Evolutionary conservation across 345 rosid species (phyloP), one percentile per base, ranked within the genome.

Genomic region (Bretschneidera sinensis): DNA sequence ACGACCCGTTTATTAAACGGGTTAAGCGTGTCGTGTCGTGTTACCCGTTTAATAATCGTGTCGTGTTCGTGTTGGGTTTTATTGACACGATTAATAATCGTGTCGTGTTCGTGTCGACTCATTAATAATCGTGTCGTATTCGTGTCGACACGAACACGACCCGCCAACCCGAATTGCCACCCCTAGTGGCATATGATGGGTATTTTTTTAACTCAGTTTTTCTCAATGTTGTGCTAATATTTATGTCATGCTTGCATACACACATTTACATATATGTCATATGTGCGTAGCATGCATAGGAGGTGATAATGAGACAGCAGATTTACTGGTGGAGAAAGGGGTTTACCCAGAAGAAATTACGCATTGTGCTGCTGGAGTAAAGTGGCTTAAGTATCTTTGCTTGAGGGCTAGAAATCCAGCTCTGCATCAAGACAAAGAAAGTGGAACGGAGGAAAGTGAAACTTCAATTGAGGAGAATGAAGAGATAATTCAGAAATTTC

Each of bases 281-380:
- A n/a, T 28, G 33, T 28, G 33, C 33, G 5, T 8, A 28, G n/a
- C 8, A 28, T 28, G 33, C 8, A 28, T 8, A 6, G 94, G 97
- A 68, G 94, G 98, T 0, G 98, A 92, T 53, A 61, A 84, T 9
- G 71, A 79, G 60, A 92, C 97, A 0, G 94, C 91, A 11, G 81
- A 87, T 59, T 71, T 92, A 62, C 71, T 82, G 60, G n/a, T n/a
- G n/a, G 91, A 87, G 84, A 82, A 17, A 0, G 84, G 85, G 55
- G 71, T 92, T 43, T 89, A 92, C 72, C 98, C 96, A 4, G 94
- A 89, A 67, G 96, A 89, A 74, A 84, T 89, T 57, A 87, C 97
- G 43, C 98, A 87, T 69, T 92, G 95, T 84, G 95, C 97, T 58
- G 87, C 96, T 59, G 98, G 98, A 65, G 87, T 92, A 0, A 85